Base-by-base conservation (phyloP, 768 basidiomycete genomes). In the Podaxis rugospora region DNA sequence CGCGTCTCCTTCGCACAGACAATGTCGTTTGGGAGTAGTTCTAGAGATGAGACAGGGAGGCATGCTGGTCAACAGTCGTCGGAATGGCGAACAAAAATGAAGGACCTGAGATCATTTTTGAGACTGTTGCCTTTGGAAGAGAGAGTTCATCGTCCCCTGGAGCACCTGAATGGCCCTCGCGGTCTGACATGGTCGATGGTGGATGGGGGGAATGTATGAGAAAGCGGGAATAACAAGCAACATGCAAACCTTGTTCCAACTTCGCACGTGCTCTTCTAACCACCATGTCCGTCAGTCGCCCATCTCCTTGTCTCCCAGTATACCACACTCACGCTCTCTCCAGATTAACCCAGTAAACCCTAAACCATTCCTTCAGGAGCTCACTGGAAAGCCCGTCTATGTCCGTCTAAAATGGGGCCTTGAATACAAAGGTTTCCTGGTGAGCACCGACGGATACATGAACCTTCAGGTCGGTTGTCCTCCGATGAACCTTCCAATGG, bases 361-460 rank as follows among this genome's bases (percentile, higher is more conserved):
- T 21, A 98, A 98, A 78, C 97, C 97, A 5, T 98, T 98, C 80
- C 83, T 99, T 69, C 95, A 98, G 78, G 95, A 97, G 73, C 87
- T 98, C 66, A 98, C 97, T 27, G 97, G 97, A 64, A 98, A 99
- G 80, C 89, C 90, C 40, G 93, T 98, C 49, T 92, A 87, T 70
- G 97, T 98, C 64, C 86, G 87, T 62, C 85, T 99, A 70, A 99
- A 99, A 79, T 99, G 97, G 97, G 97, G 97, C 63, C 82, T 98
- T 54, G 95, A 98, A 71, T 98, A 98, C 83, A 97, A 95, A 79
- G 97, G 97, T 46, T 99, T 97, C 79, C 83, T 99, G 64, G 97
- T 99, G 66, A 95, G 93, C 69, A 98, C 97, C 5, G 97, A 99
- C 75, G 93, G 93, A 11, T 99, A 97, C 78, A 98, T 98, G 97